Base-by-base conservation (phyloP, 768 basidiomycete genomes). In the Mycena sanguinolenta region DNA sequence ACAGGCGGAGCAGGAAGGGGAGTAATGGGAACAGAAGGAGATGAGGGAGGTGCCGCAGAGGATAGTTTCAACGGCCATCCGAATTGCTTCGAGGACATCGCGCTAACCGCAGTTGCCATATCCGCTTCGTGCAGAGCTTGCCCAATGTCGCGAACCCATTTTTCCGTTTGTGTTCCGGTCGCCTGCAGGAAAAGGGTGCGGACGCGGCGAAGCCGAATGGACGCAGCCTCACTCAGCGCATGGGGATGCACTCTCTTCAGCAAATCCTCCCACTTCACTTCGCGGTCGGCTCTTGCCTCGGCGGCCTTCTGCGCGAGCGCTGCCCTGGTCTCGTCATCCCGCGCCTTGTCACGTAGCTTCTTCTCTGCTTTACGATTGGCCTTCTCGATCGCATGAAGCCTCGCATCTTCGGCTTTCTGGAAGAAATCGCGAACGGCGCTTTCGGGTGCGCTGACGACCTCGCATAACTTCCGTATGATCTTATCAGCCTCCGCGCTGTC, bases 121-220 rank as follows among this genome's bases (percentile, higher is more conserved):
- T 85, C 83, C 2, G 88, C 86, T 72, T 92, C 90, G 62, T 82
- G 84, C 27, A 93, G 78, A 10, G 90, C 89, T 21, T 84, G 81
- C 36, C 73, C 72, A 46, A 94, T 86, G 75, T 91, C 89, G 30
- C 77, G 82, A 77, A 91, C 90, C 93, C 93, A 95, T 77, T 86
- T 88, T 25, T 78, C 75, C 12, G 79, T 73, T 63, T 90, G 85
- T 63, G 82, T 85, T 14, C 82, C 82, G 4, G 86, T 83, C 4
- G 90, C 87, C 69, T 90, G 88, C 69, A 93, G 65, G 75, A 90
- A 95, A 34, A 86, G 86, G 12, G 75, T 82, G 42, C 85, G 87
- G 28, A 94, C 81, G 13, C 86, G 83, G 27, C 86, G 85, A 10
- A 94, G 78, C 30, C 90, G 87, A 65, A 86, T 76, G 3, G 82